A percentile compares a stretch with the other conserved stretches of the same genome.
Evolutionary conservation across 768 basidiomycete genomes (phyloP).

Genomic region (Fomitopsis pulvina): DNA sequence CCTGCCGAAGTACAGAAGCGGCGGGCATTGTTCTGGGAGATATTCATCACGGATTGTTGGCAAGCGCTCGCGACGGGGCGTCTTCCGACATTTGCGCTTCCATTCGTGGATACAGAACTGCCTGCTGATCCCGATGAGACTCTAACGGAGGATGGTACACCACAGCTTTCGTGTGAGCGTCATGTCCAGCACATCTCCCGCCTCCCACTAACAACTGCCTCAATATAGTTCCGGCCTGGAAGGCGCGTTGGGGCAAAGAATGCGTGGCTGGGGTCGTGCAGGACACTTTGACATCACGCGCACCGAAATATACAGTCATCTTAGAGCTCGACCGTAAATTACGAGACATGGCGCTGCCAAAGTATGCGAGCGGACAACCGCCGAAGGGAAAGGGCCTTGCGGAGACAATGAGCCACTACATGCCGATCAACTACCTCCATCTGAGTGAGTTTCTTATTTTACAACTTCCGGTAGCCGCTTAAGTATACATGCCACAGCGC

Average conservation of each 20-base stretch:
- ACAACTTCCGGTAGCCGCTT: background rate
- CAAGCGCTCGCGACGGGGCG: constrained; percentile 41
- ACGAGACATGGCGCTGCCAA: constrained; percentile 58
- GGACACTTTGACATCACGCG: constrained; percentile 47
- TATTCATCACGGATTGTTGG: constrained; percentile 41
- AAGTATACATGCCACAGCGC: constrained; percentile 51
- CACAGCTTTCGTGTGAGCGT: constrained; percentile 32
- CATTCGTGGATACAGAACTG: constrained; percentile 42
- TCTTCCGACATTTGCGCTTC: constrained; percentile 31
- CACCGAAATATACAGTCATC: constrained; percentile 57
- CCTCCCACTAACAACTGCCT: constrained; percentile 35
- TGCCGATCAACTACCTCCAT: constrained; percentile 70
- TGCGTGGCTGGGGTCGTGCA: constrained; percentile 50
- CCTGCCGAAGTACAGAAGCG: constrained; percentile 57
- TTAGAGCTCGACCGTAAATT: constrained; percentile 64
- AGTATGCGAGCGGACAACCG: constrained; percentile 47
- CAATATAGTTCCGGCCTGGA: constrained; percentile 51
- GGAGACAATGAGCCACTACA: constrained; percentile 66
- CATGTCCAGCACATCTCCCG: background rate
- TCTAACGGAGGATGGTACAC: constrained; percentile 45
- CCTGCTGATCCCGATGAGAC: constrained; percentile 52
- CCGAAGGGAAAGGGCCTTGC: constrained; percentile 45
- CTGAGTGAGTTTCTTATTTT: constrained; percentile 40
- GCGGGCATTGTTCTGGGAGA: constrained; percentile 66
- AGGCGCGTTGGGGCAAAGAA: constrained; percentile 46